phyloP scores from a whole-genome alignment of 495 filamentous ascomycete species.

The Thermothielavioides terrestris region DNA sequence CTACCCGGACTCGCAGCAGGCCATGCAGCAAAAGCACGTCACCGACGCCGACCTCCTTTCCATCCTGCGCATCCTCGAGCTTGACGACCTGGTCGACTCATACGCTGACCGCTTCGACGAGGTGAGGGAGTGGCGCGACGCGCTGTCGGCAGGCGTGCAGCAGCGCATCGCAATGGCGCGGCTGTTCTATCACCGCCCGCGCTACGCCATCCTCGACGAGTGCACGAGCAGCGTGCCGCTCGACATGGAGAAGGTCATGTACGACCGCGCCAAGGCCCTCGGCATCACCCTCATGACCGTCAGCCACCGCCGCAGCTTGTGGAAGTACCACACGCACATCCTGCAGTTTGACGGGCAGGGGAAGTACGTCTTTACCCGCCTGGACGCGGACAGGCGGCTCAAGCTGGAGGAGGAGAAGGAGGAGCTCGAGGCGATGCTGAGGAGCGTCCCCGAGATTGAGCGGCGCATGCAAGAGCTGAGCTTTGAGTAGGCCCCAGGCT shows the following conservation, averaged over 20 bases:
- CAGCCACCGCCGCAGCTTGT: constrained; percentile 79
- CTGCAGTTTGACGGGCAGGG: constrained; percentile 96
- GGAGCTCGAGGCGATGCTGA: constrained; percentile 75
- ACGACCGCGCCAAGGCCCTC: constrained; percentile 84
- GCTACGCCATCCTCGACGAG: constrained; percentile 91
- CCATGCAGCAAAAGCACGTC: constrained; percentile 76
- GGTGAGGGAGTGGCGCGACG: constrained; percentile 92
- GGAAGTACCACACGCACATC: constrained; percentile 91
- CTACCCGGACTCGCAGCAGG: constrained; percentile 82
- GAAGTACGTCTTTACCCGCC: constrained; percentile 75
- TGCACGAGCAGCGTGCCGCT: constrained; percentile 90
- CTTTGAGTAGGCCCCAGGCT: background rate
- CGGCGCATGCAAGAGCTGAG: constrained; percentile 71
- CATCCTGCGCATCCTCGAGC: constrained; percentile 70
- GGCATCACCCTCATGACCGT: constrained; percentile 97
- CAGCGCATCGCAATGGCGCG: constrained; percentile 97
- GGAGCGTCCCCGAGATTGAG: constrained; percentile 80
- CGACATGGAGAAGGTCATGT: constrained; percentile 92
- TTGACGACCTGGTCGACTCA: constrained; percentile 74
- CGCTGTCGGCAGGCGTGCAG: constrained; percentile 81
- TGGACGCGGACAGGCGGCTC: constrained; percentile 83
- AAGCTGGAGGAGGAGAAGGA: constrained; percentile 94
- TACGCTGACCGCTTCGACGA: constrained; percentile 80
- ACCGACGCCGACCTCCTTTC: constrained; percentile 72
- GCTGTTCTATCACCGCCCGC: constrained; percentile 88